phyloP scores from a whole-genome alignment of 139 green algal species.

The Asterochloris erici region DNA sequence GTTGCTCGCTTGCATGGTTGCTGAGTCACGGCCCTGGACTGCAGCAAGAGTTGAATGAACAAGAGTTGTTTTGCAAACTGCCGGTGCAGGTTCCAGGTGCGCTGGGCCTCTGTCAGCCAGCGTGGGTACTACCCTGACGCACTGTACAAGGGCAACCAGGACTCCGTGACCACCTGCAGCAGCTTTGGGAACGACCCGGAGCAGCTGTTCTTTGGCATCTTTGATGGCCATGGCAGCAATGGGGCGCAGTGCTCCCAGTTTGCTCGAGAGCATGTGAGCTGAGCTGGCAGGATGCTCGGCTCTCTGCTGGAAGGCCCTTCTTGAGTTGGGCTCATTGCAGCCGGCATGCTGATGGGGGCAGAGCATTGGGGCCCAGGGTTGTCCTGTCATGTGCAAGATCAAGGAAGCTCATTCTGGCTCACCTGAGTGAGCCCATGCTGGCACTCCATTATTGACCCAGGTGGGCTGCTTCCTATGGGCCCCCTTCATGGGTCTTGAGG shows the following conservation, averaged over 20 bases:
- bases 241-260: constrained; percentile 74
- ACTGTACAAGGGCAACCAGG: constrained; percentile 87
- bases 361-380: not conserved
- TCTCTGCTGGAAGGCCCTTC: not conserved
- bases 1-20: too few species aligned
- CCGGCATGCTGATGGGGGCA: not conserved
- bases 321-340: not conserved
- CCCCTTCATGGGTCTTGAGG: too few species aligned
- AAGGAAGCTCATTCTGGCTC: too few species aligned
- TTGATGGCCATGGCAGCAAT: constrained; percentile 82
- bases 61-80: not conserved
- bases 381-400: not conserved
- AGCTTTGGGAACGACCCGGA: constrained; percentile 65
- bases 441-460: too few species aligned
- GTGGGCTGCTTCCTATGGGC: too few species aligned
- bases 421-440: too few species aligned
- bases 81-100: constrained; percentile 44
- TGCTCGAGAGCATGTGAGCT: constrained; percentile 66
- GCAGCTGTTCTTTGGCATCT: constrained; percentile 59
- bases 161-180: constrained; percentile 63
- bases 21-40: too few species aligned
- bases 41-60: not conserved
- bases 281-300: not conserved
- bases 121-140: constrained; percentile 89
- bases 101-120: constrained; percentile 80